Evolutionary conservation across 2,329 filamentous ascomycete species (phyloP).

Genomic region (Samsoniella hepiali): DNA sequence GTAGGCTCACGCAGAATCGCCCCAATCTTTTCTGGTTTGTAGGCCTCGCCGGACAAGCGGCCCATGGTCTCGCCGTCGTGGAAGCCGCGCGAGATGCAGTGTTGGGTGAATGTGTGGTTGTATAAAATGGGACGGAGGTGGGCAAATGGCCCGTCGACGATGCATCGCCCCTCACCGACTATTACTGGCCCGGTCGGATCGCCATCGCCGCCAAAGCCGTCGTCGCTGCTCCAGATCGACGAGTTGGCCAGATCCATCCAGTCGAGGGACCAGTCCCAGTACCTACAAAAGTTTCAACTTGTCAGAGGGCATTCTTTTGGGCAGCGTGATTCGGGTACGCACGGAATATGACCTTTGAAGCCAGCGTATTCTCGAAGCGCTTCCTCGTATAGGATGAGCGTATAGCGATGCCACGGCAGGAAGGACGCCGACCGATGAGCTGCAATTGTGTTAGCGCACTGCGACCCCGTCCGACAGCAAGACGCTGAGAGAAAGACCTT

Average conservation of each 20-base stretch:
- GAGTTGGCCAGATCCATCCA: constrained; percentile 21
- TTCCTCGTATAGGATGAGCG: not conserved
- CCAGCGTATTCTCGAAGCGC: not conserved
- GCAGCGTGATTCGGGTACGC: not conserved
- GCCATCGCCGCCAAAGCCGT: constrained; percentile 22
- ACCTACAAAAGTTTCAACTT: not conserved
- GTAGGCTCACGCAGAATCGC: constrained; percentile 1
- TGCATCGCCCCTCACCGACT: constrained; percentile 20
- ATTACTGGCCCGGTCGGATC: constrained; percentile 9
- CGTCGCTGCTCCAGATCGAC: constrained; percentile 20
- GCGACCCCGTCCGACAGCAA: not conserved
- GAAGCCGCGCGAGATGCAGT: constrained; percentile 19
- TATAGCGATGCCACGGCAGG: constrained; percentile 16
- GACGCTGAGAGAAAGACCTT: not conserved
- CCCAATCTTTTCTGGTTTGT: constrained; percentile 10
- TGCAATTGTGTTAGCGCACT: not conserved
- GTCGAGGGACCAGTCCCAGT: constrained; percentile 22
- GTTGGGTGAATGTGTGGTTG: constrained; percentile 16
- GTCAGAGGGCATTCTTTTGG: not conserved
- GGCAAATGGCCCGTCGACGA: constrained; percentile 20
- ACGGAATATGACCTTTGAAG: not conserved
- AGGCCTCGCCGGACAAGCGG: constrained; percentile 8
- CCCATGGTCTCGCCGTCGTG: constrained; percentile 9
- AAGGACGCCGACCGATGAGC: constrained; percentile 18
- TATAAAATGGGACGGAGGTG: constrained; percentile 21